A percentile compares a stretch with the other conserved stretches of the same genome.
Evolutionary conservation across 768 basidiomycete species (phyloP).

Genomic region (Termitomyces heimii): DNA sequence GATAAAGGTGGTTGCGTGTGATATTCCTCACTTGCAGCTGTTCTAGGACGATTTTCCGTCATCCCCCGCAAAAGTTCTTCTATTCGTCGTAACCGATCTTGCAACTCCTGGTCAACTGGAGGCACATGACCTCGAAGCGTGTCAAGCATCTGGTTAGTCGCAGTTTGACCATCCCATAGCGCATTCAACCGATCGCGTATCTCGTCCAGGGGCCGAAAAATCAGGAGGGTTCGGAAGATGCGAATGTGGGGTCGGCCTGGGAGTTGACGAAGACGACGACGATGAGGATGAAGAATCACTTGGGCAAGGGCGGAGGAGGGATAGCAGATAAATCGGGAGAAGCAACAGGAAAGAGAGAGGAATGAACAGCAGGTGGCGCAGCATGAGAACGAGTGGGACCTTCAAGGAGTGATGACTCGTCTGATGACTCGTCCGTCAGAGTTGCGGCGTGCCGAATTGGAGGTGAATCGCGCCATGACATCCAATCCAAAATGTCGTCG

Average conservation of each 20-base stretch:
- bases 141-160: conserved; percentile 56
- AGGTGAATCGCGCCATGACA: conserved; percentile 15
- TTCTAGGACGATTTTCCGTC: conserved; percentile 26
- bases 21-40: conserved; percentile 14
- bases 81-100: conserved; percentile 36
- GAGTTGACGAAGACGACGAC: conserved; percentile 25
- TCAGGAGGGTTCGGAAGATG: conserved; percentile 25
- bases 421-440: conserved; percentile 4
- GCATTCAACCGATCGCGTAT: conserved; percentile 55
- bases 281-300: conserved; percentile 9
- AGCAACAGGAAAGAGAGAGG: conserved; percentile 21
- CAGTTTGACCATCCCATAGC: conserved; percentile 57
- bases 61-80: conserved; percentile 40
- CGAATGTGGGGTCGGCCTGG: conserved; percentile 26
- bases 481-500: conserved; percentile 27
- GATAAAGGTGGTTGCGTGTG: conserved; percentile 19
- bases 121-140: conserved; percentile 48
- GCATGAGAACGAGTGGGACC: conserved; percentile 5
- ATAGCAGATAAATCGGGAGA: conserved; percentile 9
- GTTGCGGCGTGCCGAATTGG: conserved; percentile 12
- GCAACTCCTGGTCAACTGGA: conserved; percentile 33
- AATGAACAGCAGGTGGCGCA: background rate
- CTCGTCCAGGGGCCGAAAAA: conserved; percentile 48
- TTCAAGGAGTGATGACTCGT: conserved; percentile 4
- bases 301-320: conserved; percentile 20